Conservation (phyloP, 371 early-diverging fungal genomes). For the Mortierella sp. region DNA sequence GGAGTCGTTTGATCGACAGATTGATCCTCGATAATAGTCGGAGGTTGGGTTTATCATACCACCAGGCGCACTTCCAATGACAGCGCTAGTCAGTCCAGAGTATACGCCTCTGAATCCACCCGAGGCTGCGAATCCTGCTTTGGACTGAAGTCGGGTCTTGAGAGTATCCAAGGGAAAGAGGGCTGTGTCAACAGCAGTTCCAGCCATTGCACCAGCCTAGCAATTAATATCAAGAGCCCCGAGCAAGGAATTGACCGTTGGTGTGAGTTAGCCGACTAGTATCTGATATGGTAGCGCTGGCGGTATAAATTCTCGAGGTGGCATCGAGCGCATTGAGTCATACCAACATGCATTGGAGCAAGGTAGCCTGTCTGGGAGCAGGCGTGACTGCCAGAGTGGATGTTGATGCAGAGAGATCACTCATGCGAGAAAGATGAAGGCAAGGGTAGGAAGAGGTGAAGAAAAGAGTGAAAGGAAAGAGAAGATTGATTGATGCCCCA, state of each 20-base stretch:
- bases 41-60: conserved; percentile 62
- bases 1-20: neutral
- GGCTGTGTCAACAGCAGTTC: conserved; percentile 88
- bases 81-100: conserved; percentile 91
- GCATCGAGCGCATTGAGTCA: conserved; percentile 2
- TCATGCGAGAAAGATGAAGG: conserved; percentile 24
- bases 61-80: conserved; percentile 94
- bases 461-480: conserved; percentile 22
- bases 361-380: conserved; percentile 29
- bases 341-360: conserved; percentile 55
- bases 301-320: neutral
- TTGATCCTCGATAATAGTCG: neutral
- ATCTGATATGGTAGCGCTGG: neutral
- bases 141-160: conserved; percentile 92
- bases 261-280: neutral
- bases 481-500: neutral
- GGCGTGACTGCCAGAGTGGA: conserved; percentile 36
- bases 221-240: neutral
- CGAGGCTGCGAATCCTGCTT: conserved; percentile 86
- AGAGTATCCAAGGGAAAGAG: conserved; percentile 95
- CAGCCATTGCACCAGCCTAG: conserved; percentile 86
- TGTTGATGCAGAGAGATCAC: conserved; percentile 45
- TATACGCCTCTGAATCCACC: conserved; percentile 96
- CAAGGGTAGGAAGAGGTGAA: conserved; percentile 6
- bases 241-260: neutral